Base-by-base conservation (phyloP, 2,329 filamentous ascomycete genomes). In the Rhinocladiella similis region DNA sequence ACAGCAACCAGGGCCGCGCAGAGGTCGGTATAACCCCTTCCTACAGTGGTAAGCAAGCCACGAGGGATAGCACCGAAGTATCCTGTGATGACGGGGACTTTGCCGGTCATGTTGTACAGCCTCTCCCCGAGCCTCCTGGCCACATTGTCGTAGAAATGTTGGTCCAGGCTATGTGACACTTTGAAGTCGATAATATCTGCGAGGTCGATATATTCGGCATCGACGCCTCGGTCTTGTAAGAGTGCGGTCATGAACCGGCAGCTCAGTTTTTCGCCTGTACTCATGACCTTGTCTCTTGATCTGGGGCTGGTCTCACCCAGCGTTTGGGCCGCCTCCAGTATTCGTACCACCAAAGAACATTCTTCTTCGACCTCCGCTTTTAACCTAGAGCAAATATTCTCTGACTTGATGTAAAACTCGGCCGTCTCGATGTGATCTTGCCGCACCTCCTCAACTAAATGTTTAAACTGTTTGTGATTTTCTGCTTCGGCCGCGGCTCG, bases 1-100 rank as follows among this genome's bases (percentile, higher is more conserved):
- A 99, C 93, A 1, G 94, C 91, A 50, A 92, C 87, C 14, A 99
- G 80, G 5, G 94, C 92, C 12, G 94, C 93, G 71, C 94, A 97
- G 46, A 99, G 83, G 73, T 99, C 94, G 9, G 94, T 97, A 74
- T 99, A 99, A 27, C 94, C 94, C 66, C 94, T 88, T 18, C 94
- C 94, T 62, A 99, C 90, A 65, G 95, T 89, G 66, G 93, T 89
- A 66, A 99, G 84, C 55, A 99, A 81, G 59, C 92, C 93, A 13
- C 92, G 92, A 0, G 93, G 93, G 2, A 97, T 90, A 56, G 88
- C 89, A 57, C 94, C 94, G 71, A 99, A 99, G 78, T 94, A 99
- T 14, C 94, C 94, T 12, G 94, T 97, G 48, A 93, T 80, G 2
- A 94, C 88, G 1, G 90, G 89, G 1, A 93, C 85, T 57, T 83